These are phyloP conservation scores for Lathyrus tuberosus DNA, from an alignment of 306 rosid genomes.

Conservation along the genomic window DNA sequence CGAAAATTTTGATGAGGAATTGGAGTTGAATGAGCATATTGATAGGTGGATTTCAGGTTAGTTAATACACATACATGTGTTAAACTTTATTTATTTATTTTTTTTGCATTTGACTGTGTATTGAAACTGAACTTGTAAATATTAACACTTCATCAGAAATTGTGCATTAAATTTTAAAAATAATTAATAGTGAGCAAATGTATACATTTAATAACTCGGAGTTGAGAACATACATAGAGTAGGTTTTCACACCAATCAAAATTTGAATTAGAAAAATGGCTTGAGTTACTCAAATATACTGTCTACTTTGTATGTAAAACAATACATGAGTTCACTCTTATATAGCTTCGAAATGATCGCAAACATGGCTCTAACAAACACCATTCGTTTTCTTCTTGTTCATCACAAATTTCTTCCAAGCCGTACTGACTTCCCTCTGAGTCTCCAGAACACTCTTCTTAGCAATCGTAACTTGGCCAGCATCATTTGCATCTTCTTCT, in stretches of 20 bases:
- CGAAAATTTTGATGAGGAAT: constrained; percentile 42
- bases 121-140: neutral
- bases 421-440: constrained; percentile 66
- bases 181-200: neutral
- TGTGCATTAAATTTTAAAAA: neutral
- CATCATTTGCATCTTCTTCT: constrained; percentile 15
- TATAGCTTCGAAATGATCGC: constrained; percentile 1
- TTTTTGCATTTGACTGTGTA: neutral
- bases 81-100: neutral
- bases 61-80: constrained; percentile 7
- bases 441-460: constrained; percentile 64
- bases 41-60: constrained; percentile 45
- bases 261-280: constrained; percentile 18
- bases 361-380: constrained; percentile 52
- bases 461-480: constrained; percentile 14
- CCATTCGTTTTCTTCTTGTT: constrained; percentile 70
- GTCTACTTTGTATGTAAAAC: neutral
- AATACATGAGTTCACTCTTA: neutral
- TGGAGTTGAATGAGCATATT: constrained; percentile 51
- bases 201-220: neutral
- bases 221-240: neutral
- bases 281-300: neutral
- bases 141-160: neutral
- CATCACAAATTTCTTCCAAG: constrained; percentile 76
- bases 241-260: neutral